Percentiles rank a stretch among this genome's conserved stretches.
phyloP scores from a whole-genome alignment of 306 rosid genomes.

The Acmispon strigosus region DNA sequence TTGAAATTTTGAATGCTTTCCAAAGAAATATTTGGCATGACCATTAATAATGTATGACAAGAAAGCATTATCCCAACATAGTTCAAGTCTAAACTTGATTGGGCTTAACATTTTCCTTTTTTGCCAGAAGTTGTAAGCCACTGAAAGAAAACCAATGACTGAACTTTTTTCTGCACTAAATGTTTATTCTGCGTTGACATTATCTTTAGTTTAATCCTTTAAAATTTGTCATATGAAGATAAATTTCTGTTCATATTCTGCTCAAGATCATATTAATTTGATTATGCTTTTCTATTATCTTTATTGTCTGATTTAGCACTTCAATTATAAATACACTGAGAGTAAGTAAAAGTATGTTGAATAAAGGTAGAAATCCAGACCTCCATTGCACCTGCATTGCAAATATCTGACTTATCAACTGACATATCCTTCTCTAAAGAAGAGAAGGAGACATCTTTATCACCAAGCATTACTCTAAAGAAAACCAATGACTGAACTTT shows the following conservation, averaged over 20 bases:
- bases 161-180: background rate
- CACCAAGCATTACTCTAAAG: conserved; percentile 35
- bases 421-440: conserved; percentile 50
- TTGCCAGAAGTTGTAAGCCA: too few relatives aligned
- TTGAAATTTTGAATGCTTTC: too few relatives aligned
- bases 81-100: conserved; percentile 2
- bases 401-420: conserved; percentile 40
- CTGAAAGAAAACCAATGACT: too few relatives aligned
- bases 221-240: background rate
- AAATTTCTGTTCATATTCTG: background rate
- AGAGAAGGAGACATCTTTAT: conserved; percentile 44
- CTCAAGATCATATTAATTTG: background rate
- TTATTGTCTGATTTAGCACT: background rate
- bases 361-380: conserved; percentile 26
- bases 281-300: conserved; percentile 3
- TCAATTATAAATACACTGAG: background rate
- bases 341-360: background rate
- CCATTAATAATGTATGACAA: background rate
- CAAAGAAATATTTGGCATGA: background rate
- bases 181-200: background rate
- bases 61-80: background rate
- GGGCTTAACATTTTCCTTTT: too few relatives aligned
- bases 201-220: background rate
- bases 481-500: too few relatives aligned
- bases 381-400: conserved; percentile 42